Evolutionary conservation across 257 asterid genomes (phyloP).

Genomic region (Capsicum rhomboideum): DNA sequence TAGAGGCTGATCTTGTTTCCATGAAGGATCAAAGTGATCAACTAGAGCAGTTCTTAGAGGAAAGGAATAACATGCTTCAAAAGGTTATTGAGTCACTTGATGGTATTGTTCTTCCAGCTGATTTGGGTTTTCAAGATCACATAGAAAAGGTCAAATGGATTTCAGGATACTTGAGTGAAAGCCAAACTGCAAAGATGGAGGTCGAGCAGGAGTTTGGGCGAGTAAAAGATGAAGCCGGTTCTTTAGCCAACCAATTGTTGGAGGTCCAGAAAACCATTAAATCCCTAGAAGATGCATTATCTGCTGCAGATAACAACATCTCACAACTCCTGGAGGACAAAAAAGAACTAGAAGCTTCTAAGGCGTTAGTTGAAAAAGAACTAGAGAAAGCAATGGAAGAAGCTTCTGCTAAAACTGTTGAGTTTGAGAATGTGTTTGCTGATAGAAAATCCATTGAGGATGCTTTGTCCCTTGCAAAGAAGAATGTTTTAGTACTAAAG

Average conservation of each 20-base stretch:
- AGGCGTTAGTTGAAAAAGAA: conserved; percentile 44
- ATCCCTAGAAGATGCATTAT: conserved; percentile 52
- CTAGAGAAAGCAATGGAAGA: conserved; percentile 50
- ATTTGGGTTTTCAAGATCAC: conserved; percentile 47
- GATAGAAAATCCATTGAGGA: conserved; percentile 47
- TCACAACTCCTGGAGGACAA: conserved; percentile 56
- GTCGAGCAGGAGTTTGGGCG: conserved; percentile 49
- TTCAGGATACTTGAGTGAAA: conserved; percentile 38
- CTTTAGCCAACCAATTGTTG: conserved; percentile 36
- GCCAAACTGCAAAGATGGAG: conserved; percentile 37
- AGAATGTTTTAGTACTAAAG: conserved; percentile 35
- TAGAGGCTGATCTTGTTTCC: conserved; percentile 50
- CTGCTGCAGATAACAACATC: conserved; percentile 41
- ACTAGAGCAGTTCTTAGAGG: conserved; percentile 56
- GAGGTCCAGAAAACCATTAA: conserved; percentile 36
- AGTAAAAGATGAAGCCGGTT: conserved; percentile 45
- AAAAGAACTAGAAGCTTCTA: conserved; percentile 55
- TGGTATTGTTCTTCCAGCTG: conserved; percentile 44
- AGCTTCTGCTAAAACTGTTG: conserved; percentile 36
- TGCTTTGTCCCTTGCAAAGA: conserved; percentile 48
- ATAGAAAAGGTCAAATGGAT: conserved; percentile 72
- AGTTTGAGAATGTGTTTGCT: conserved; percentile 48
- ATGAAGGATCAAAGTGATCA: conserved; percentile 48
- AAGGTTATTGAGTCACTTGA: conserved; percentile 62
- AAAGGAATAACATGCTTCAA: conserved; percentile 63